Evolutionary conservation across 495 filamentous ascomycete species (phyloP), one percentile per base, ranked within the genome.

Genomic region (Xylaria longipes): DNA sequence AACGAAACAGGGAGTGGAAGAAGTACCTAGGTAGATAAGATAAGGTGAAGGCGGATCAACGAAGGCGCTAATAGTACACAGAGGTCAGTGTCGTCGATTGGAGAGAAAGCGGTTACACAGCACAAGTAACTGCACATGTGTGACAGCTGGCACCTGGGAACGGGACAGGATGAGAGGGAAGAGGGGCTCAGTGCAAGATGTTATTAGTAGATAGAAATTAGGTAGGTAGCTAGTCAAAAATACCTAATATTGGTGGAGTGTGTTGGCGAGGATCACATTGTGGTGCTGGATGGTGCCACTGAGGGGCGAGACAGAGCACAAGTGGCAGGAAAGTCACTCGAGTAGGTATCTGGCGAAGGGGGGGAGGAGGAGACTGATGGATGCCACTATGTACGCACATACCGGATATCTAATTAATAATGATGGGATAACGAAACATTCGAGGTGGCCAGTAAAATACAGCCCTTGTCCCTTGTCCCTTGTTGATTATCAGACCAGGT

Each of bases 231-330:
- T 43, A 50, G 29, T 60, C 33, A 22, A 60, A 43, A 33, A 39
- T 27, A 65, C 62, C 62, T 46, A 46, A 8, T 46, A 48, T 3
- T 41, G 37, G 25, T 65, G 62, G 43, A 63, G 60, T 63, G 62
- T 48, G 22, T 41, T 67, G 33, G 65, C 31, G 65, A 67, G 62
- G 29, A 66, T 31, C 29, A 8, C 58, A 41, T 64, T 66, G 58
- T 31, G 69, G 35, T 60, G 67, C 68, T 33, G 69, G 20, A 62
- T 56, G 50, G 69, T 58, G 69, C 69, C 69, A 71, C 61, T 71
- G 69, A 71, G 69, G 69, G 69, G 69, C 69, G 29, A 50, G 60
- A 65, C 35, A 60, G 48, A 71, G 35, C 46, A 64, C 52, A 48
- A 68, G 41, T 35, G 29, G 37, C 43, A 56, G n/a, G 37, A 69